A percentile compares a stretch with the other conserved stretches of the same genome.
Conservation (phyloP, 192 early-diverging fungal species). For the Coemansia aciculifera region DNA sequence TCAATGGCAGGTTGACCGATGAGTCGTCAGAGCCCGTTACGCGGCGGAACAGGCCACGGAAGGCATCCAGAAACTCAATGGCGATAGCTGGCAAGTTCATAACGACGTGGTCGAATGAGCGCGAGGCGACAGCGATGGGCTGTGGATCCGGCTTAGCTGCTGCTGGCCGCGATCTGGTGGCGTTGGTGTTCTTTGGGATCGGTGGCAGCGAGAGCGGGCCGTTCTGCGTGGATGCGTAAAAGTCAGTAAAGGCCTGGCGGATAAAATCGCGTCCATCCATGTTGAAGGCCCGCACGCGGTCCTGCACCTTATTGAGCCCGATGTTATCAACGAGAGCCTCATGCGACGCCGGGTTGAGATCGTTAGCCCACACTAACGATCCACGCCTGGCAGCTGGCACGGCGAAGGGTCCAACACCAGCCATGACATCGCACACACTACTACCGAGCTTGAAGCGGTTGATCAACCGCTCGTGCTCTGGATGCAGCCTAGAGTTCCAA, state of each 20-base stretch:
- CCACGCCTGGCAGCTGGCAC: conserved; percentile 85
- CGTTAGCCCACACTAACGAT: conserved; percentile 92
- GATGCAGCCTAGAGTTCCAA: conserved; percentile 97
- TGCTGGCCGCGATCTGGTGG: conserved; percentile 15
- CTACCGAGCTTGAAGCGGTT: conserved; percentile 67
- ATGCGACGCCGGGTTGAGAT: conserved; percentile 91
- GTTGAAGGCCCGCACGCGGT: conserved; percentile 74
- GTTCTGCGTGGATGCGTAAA: conserved; percentile 38
- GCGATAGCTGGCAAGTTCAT: conserved; percentile 99
- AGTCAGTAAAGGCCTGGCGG: conserved; percentile 66
- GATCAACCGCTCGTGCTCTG: conserved; percentile 93
- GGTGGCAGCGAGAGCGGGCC: conserved; percentile 18
- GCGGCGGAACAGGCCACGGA: conserved; percentile 71
- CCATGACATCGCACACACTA: conserved; percentile 92
- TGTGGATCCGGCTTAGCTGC: not conserved
- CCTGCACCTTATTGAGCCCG: conserved; percentile 78
- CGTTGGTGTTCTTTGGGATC: conserved; percentile 10
- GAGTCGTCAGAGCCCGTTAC: conserved; percentile 39
- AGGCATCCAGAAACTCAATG: conserved; percentile 94
- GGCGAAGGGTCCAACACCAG: conserved; percentile 97
- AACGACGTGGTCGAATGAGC: conserved; percentile 89
- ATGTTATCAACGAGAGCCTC: conserved; percentile 81
- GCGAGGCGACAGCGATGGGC: conserved; percentile 28
- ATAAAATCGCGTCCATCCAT: conserved; percentile 93
- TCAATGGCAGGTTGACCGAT: conserved; percentile 67